These are phyloP conservation scores for Albifimbria verrucaria DNA, from an alignment of 2,329 filamentous ascomycete species.

Conservation along the genomic window DNA sequence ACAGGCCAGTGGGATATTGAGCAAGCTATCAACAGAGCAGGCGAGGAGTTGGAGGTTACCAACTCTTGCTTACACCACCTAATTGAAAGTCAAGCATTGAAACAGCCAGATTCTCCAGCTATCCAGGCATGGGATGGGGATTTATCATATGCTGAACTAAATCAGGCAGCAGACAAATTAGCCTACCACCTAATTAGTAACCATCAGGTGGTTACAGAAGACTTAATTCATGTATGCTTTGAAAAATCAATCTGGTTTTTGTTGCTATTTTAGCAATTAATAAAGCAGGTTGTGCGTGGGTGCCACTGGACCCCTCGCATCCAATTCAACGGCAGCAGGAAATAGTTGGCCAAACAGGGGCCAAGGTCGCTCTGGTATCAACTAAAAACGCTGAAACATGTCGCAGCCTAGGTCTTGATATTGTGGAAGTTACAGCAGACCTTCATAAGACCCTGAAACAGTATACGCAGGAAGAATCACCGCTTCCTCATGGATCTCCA, in stretches of 20 bases:
- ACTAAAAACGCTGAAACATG: neutral
- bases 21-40: neutral
- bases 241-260: constrained; percentile 18
- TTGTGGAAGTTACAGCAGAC: neutral
- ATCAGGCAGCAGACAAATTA: neutral
- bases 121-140: neutral
- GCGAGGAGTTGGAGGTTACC: neutral
- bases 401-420: neutral
- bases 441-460: neutral
- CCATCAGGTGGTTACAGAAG: neutral
- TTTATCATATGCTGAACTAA: neutral
- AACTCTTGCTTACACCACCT: neutral
- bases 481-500: no score
- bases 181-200: neutral
- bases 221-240: constrained; percentile 11
- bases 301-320: constrained; percentile 12
- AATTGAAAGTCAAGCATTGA: neutral
- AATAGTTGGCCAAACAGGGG: constrained; percentile 5
- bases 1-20: no score
- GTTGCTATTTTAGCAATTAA: constrained; percentile 20
- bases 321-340: constrained; percentile 8
- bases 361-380: neutral
- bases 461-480: no score
- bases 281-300: constrained; percentile 20
- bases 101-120: neutral